Conservation (phyloP, 1,284 basidiomycete genomes). For the Filobasidium uniguttulatum region DNA sequence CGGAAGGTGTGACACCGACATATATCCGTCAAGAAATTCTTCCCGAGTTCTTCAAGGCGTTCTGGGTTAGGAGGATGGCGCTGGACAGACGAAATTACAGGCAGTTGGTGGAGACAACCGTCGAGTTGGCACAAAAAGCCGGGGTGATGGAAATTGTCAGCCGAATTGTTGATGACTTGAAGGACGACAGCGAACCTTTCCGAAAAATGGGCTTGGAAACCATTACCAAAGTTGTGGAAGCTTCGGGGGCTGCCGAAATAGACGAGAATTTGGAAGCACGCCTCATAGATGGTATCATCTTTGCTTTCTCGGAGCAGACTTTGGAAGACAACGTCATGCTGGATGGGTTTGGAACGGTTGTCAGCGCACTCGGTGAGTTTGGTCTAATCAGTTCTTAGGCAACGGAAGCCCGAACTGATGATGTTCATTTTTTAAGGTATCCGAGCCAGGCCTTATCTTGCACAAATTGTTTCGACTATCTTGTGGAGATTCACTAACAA, state of each 20-base stretch:
- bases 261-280: conserved; percentile 89
- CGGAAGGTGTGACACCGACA: conserved; percentile 83
- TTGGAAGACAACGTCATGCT: conserved; percentile 98
- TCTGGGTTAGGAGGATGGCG: conserved; percentile 97
- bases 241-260: conserved; percentile 86
- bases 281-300: conserved; percentile 96
- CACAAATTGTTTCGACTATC: conserved; percentile 98
- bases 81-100: conserved; percentile 90
- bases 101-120: conserved; percentile 96
- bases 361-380: conserved; percentile 63
- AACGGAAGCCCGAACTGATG: neutral
- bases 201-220: conserved; percentile 99
- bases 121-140: conserved; percentile 90
- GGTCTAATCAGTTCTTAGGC: neutral
- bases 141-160: conserved; percentile 93
- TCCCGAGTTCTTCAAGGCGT: conserved; percentile 98
- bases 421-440: conserved; percentile 45
- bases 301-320: conserved; percentile 98
- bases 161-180: conserved; percentile 87
- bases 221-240: conserved; percentile 88
- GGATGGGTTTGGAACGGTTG: conserved; percentile 93
- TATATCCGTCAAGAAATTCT: conserved; percentile 96
- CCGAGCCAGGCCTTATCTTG: conserved; percentile 96
- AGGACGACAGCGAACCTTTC: conserved; percentile 92
- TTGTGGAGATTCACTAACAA: conserved; percentile 99